These are phyloP conservation scores for Helminthosporium solani DNA, from an alignment of 2,329 filamentous ascomycete genomes.

Conservation along the genomic window DNA sequence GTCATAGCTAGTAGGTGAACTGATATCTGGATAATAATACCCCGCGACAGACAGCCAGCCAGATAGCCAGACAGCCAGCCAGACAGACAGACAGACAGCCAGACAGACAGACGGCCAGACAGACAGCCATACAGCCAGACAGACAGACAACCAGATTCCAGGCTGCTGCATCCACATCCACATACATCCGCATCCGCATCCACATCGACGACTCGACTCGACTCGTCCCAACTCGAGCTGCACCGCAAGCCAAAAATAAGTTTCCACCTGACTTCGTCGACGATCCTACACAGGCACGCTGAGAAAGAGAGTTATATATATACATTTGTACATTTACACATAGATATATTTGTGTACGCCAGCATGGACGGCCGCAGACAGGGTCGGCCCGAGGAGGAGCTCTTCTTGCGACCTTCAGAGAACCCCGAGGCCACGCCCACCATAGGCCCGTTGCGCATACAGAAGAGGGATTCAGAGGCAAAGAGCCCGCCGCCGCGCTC, in stretches of 20 bases:
- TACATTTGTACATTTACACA: not conserved
- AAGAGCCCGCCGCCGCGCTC: constrained; percentile 53
- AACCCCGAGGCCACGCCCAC: constrained; percentile 70
- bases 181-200: too few relatives aligned
- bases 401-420: constrained; percentile 64
- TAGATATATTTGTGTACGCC: not conserved
- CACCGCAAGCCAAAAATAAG: not conserved
- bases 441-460: constrained; percentile 80
- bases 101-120: too few relatives aligned
- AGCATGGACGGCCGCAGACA: constrained; percentile 54
- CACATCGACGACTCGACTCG: too few relatives aligned
- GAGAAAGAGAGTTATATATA: too few relatives aligned
- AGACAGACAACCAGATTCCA: too few relatives aligned
- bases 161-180: too few relatives aligned
- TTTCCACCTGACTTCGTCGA: not conserved
- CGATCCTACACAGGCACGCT: not conserved
- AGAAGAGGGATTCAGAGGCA: constrained; percentile 64
- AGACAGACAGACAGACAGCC: too few relatives aligned
- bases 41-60: too few relatives aligned
- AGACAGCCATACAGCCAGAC: too few relatives aligned
- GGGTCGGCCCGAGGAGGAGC: constrained; percentile 74
- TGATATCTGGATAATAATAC: too few relatives aligned
- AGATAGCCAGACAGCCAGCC: too few relatives aligned
- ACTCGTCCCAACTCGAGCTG: not conserved
- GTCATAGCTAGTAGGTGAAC: too few relatives aligned